Percentiles rank a stretch among this genome's conserved stretches.
Conservation (phyloP, 495 filamentous ascomycete species). For the Aspergillus ostianus region DNA sequence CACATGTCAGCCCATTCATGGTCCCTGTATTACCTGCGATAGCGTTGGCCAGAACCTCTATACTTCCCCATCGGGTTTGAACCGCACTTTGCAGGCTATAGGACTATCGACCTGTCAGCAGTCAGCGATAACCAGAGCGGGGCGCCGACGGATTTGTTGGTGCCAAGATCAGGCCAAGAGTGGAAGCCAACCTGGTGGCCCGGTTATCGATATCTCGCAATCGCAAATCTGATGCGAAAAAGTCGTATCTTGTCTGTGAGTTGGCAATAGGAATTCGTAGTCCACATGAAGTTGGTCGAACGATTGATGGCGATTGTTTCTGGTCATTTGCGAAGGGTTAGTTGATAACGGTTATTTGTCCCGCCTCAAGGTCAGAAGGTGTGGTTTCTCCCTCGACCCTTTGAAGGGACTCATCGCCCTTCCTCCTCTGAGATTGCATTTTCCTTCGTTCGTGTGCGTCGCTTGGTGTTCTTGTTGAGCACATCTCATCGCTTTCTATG, state of each 20-base stretch:
- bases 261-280: neutral
- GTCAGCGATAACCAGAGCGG: constrained; percentile 1
- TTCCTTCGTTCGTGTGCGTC: neutral
- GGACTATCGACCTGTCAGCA: neutral
- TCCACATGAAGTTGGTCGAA: neutral
- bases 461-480: neutral
- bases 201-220: neutral
- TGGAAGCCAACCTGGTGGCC: neutral
- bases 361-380: constrained; percentile 7
- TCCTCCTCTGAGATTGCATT: neutral
- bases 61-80: constrained; percentile 16
- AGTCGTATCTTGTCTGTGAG: neutral
- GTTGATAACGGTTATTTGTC: neutral
- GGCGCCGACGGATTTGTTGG: constrained; percentile 1
- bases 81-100: neutral
- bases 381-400: neutral
- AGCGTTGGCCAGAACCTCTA: constrained; percentile 14
- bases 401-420: neutral
- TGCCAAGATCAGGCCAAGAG: constrained; percentile 5
- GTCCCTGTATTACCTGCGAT: constrained; percentile 5
- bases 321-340: neutral
- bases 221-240: neutral
- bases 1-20: neutral
- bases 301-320: no score
- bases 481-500: neutral